Evolutionary conservation across 495 filamentous ascomycete species (phyloP).

Genomic region (Penicillium paxilli): DNA sequence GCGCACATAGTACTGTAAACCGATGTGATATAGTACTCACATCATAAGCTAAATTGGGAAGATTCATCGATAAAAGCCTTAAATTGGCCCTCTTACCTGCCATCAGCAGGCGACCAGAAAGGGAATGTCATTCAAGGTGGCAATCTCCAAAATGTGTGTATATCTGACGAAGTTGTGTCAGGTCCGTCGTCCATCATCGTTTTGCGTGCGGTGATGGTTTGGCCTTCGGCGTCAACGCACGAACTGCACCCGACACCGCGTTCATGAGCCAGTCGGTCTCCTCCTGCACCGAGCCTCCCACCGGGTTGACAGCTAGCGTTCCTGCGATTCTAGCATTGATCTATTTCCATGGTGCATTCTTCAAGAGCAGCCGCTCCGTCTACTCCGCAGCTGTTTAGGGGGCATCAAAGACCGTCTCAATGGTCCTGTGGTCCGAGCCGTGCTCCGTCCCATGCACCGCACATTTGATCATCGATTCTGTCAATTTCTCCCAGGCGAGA

Average conservation of each 20-base stretch:
- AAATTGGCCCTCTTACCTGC: conserved; percentile 4
- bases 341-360: conserved; percentile 31
- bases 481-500: conserved; percentile 20
- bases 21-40: too few relatives aligned
- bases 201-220: conserved; percentile 18
- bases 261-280: conserved; percentile 18
- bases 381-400: conserved; percentile 6
- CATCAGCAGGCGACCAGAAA: conserved; percentile 10
- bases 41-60: too few relatives aligned
- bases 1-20: too few relatives aligned
- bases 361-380: conserved; percentile 25
- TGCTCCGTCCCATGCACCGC: conserved; percentile 26
- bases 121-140: too few relatives aligned
- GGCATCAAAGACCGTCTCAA: conserved; percentile 28
- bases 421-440: conserved; percentile 34
- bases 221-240: conserved; percentile 14
- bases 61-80: too few relatives aligned
- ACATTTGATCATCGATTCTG: conserved; percentile 23
- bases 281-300: conserved; percentile 18
- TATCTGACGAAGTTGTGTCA: conserved; percentile 10
- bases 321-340: conserved; percentile 23
- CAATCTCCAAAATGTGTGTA: conserved; percentile 12
- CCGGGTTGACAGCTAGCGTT: conserved; percentile 10
- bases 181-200: conserved; percentile 15
- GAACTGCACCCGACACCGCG: conserved; percentile 5